Percentiles rank a stretch among this genome's conserved stretches.
phyloP scores from a whole-genome alignment of 331 rosid genomes.

The Saraca asoca region DNA sequence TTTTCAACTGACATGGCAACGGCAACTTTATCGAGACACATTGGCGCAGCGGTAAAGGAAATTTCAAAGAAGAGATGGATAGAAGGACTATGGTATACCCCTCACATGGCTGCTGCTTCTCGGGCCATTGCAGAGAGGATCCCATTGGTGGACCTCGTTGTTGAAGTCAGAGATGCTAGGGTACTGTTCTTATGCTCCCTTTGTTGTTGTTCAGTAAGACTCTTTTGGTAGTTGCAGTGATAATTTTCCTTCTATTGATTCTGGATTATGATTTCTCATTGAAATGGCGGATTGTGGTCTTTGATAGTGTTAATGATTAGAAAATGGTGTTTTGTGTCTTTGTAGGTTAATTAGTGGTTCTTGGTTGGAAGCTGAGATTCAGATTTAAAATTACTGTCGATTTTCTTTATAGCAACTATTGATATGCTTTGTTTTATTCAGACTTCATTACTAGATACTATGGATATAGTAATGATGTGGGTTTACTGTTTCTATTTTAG shows the following conservation, averaged over 20 bases:
- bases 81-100: conserved; percentile 50
- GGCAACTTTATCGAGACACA: conserved; percentile 43
- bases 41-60: conserved; percentile 40
- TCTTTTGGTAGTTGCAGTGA: neutral
- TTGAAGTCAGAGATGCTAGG: conserved; percentile 84
- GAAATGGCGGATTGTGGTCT: neutral
- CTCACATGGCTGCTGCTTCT: conserved; percentile 75
- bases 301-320: neutral
- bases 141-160: conserved; percentile 64
- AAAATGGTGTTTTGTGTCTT: neutral
- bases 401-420: neutral
- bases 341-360: neutral
- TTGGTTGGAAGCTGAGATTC: neutral
- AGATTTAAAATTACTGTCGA: neutral
- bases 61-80: conserved; percentile 20
- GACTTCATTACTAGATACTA: too few species aligned
- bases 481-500: too few species aligned
- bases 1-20: conserved; percentile 41
- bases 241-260: neutral
- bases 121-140: conserved; percentile 66
- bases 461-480: neutral
- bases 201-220: neutral
- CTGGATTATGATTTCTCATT: neutral
- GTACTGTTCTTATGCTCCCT: conserved; percentile 26
- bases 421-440: neutral